Base-by-base conservation (phyloP, 805 yeast genomes). In the Lipomyces orientalis region DNA sequence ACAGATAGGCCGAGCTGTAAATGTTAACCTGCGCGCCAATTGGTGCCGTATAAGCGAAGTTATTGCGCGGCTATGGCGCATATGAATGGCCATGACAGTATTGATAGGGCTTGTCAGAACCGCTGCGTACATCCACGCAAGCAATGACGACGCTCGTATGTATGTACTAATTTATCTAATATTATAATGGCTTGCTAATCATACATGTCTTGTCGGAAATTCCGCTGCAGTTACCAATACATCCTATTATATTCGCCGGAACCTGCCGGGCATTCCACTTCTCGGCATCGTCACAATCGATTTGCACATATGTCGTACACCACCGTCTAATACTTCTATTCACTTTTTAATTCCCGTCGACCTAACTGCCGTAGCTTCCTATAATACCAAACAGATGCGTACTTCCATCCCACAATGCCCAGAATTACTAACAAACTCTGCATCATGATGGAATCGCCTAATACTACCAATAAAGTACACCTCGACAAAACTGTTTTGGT, bases 391-490 rank as follows among this genome's bases (percentile, higher is more conserved):
- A 54, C 39, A 4, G 72, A 64, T 12, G 58, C 68, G 58, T 60
- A 67, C 33, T 58, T 67, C 68, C 68, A 69, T 2, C 72, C 67
- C 2, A 69, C 9, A 12, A 69, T 49, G 3, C 70, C 70, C 10
- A 69, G 56, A 12, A 69, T 58, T 9, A 69, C 64, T 10, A 69
- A 43, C 56, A 69, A 34, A 33, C 61, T 37, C 60, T 69, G 72
- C 69, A 67, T 67, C 10, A 58, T 31, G n/a, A 62, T 68, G 9
- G 70, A 66, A 58, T 64, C 68, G 29, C 72, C 72, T 10, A 69
- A 58, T 9, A 67, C 72, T 0, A 69, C 70, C 12, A 67, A 52
- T 9, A 66, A 62, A n/a, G 72, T 69, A 59, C 72, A 67, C 58
- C 67, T 69, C 22, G 72, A 69, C 22, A 69, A 39, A n/a, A 69